phyloP scores from a whole-genome alignment of 2,329 filamentous ascomycete species.

The Fusarium cyanostomum region DNA sequence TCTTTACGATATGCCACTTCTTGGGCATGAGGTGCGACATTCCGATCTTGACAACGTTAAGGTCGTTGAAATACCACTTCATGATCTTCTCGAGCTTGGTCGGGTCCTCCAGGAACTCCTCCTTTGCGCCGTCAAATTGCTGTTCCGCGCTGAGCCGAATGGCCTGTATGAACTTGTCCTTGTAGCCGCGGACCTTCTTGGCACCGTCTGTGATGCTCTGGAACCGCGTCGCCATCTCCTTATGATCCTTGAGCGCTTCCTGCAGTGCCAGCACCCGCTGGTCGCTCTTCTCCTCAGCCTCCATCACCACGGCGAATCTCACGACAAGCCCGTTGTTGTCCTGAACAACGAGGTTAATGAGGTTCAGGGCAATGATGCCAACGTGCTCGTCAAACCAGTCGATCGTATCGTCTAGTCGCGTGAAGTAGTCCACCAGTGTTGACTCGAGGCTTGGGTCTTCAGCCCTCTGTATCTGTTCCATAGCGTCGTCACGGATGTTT shows the following conservation, averaged over 20 bases:
- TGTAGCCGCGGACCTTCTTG: conserved; percentile 93
- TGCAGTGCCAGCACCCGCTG: conserved; percentile 89
- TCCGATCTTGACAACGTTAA: conserved; percentile 92
- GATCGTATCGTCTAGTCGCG: conserved; percentile 84
- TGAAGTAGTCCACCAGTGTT: conserved; percentile 91
- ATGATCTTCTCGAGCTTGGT: conserved; percentile 84
- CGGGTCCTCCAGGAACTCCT: conserved; percentile 85
- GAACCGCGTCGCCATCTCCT: conserved; percentile 91
- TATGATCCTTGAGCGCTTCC: conserved; percentile 94
- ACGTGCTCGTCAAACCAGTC: conserved; percentile 97
- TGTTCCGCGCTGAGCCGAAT: conserved; percentile 77
- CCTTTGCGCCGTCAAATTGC: conserved; percentile 76
- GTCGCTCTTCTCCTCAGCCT: conserved; percentile 97
- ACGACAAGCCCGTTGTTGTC: conserved; percentile 93
- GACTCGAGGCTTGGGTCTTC: conserved; percentile 78
- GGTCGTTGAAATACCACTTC: conserved; percentile 97
- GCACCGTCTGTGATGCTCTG: conserved; percentile 95
- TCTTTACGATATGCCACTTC: conserved; percentile 95
- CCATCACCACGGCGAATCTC: conserved; percentile 88
- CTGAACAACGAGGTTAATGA: conserved; percentile 85
- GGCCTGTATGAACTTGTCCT: conserved; percentile 89
- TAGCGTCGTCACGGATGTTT: conserved; percentile 94
- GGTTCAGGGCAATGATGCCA: conserved; percentile 84
- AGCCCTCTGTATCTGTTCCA: conserved; percentile 90
- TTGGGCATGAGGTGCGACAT: conserved; percentile 93